Base-by-base conservation (phyloP, 2,329 filamentous ascomycete genomes). In the Berkeleyomyces rouxiae region DNA sequence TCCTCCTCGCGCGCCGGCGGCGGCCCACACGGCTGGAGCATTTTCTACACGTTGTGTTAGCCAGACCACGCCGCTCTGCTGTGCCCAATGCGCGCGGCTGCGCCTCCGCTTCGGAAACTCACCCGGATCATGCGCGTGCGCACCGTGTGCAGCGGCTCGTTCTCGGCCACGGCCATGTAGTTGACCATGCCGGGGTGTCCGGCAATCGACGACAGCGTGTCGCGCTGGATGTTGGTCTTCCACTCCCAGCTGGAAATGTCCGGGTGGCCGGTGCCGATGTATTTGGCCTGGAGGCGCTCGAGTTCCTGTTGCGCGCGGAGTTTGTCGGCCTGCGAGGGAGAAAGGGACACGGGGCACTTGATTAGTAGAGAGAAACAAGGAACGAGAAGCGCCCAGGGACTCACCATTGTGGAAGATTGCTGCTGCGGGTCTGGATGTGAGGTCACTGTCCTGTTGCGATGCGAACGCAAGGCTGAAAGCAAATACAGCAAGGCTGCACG, bases 241-340 rank as follows among this genome's bases (percentile, higher is more conserved):
- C 91, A 99, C 76, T 99, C 93, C 84, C 93, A 93, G 74, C 90
- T 95, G 36, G 90, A 95, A 11, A 92, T 97, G 76, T 99, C 93
- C 51, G 92, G 89, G 74, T 96, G 91, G 33, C 93, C 93, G 3
- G 93, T 97, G 68, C 93, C 93, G 70, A 99, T 81, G 78, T 93
- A 96, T 70, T 95, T 95, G 70, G 91, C 86, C 76, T 99, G 93
- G 16, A 97, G 87, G 67, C 90, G 86, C 76, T 99, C 93, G 71
- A 99, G 91, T 74, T 99, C 93, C 75, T 99, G 93, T 69, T 96
- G 89, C 7, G 90, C 93, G 72, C 93, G 91, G 67, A 99, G 87
- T 77, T 99, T 99, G 78, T 99, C 93, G 74, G 93, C 93, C 93
- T 85, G 11, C 7, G 33, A 58, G 6, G 4, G 13, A 46, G 11